Evolutionary conservation across 257 asterid species (phyloP).

Genomic region (Solanum raphanifolium): DNA sequence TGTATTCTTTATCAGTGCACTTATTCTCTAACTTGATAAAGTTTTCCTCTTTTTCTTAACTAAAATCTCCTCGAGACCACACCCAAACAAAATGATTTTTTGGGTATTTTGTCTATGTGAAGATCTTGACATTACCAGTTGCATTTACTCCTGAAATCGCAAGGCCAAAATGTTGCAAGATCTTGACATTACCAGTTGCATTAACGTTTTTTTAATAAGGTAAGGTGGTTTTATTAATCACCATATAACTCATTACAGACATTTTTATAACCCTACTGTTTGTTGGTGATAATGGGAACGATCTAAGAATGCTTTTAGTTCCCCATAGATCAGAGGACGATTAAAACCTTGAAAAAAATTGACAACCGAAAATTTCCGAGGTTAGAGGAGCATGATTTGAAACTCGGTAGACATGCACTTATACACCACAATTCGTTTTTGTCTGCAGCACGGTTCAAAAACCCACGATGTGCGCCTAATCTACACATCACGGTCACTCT

Average conservation of each 20-base stretch:
- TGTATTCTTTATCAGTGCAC: not conserved
- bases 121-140: not conserved
- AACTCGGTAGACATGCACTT: not conserved
- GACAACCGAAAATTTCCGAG: not conserved
- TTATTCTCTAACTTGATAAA: not conserved
- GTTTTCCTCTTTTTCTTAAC: not conserved
- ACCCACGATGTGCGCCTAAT: not conserved
- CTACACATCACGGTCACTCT: no score
- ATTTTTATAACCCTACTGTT: not conserved
- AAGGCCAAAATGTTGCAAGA: not conserved
- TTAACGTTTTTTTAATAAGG: not conserved
- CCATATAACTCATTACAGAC: not conserved
- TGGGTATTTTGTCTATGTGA: not conserved
- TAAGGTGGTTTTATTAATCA: not conserved
- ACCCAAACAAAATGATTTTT: not conserved
- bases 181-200: not conserved
- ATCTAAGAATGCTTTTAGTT: not conserved
- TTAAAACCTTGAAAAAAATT: not conserved
- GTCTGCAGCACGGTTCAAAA: not conserved
- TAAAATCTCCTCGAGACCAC: not conserved
- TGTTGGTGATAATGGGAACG: not conserved
- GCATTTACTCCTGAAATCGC: not conserved
- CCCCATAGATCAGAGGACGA: not conserved
- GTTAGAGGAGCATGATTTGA: not conserved
- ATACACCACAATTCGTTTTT: not conserved